Evolutionary conservation across 345 rosid genomes (phyloP).

Genomic region (Eutrema heterophyllum): DNA sequence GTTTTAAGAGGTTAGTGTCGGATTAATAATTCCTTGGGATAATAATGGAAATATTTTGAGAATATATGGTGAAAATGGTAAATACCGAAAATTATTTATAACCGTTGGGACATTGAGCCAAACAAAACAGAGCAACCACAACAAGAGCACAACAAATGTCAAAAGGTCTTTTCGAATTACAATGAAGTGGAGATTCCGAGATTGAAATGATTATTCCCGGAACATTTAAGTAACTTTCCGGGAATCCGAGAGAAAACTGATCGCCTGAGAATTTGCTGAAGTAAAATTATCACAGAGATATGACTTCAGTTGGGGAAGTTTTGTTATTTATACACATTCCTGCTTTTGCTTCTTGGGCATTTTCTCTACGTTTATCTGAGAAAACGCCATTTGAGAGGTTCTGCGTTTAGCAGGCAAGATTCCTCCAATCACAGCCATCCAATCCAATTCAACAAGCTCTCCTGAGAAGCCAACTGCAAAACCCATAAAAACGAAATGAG

Average conservation of each 20-base stretch:
- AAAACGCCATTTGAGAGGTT: not conserved
- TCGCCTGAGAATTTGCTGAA: not conserved
- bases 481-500: not conserved
- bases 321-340: conserved; percentile 8
- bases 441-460: conserved; percentile 59
- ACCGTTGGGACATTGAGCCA: too few relatives aligned
- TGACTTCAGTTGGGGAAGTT: conserved; percentile 6
- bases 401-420: not conserved
- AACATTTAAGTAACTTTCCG: not conserved
- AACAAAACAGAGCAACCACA: too few relatives aligned
- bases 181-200: too few relatives aligned
- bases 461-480: conserved; percentile 63
- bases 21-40: too few relatives aligned
- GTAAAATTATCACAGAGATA: conserved; percentile 21
- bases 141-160: too few relatives aligned
- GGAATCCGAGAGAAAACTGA: conserved; percentile 15
- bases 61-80: too few relatives aligned
- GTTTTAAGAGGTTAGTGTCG: too few relatives aligned
- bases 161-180: too few relatives aligned
- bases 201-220: conserved; percentile 7
- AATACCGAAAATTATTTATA: too few relatives aligned
- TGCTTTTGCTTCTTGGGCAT: not conserved
- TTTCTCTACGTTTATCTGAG: too few relatives aligned
- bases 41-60: too few relatives aligned
- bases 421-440: too few relatives aligned